A percentile compares a stretch with the other conserved stretches of the same genome.
Evolutionary conservation across 139 green algal genomes (phyloP).

Genomic region (Chlamydomonas sp.): DNA sequence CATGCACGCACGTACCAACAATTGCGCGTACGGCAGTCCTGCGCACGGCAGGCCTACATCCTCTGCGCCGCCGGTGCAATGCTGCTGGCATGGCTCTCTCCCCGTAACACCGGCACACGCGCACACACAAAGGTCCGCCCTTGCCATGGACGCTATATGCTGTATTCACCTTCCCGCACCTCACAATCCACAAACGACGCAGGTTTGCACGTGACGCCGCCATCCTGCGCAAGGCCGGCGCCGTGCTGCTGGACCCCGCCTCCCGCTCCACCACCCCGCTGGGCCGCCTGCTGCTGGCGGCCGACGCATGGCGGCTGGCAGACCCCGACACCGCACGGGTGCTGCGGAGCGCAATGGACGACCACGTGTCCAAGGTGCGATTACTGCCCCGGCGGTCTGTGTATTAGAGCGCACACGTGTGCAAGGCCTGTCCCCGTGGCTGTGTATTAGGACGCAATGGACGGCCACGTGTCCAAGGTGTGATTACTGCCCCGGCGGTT

Average conservation of each 20-base stretch:
- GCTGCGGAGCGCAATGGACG: constrained; percentile 63
- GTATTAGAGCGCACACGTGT: neutral
- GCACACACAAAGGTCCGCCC: too few species aligned
- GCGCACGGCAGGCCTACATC: too few species aligned
- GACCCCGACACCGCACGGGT: constrained; percentile 52
- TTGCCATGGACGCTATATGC: constrained; percentile 58
- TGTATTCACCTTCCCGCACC: constrained; percentile 66
- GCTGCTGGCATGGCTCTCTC: too few species aligned
- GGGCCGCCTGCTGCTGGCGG: constrained; percentile 72
- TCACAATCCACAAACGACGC: constrained; percentile 42
- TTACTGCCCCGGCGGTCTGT: neutral
- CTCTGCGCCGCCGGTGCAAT: too few species aligned
- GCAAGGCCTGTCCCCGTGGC: too few species aligned
- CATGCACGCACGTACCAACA: too few species aligned
- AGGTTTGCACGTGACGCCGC: constrained; percentile 71
- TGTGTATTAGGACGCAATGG: constrained; percentile 21
- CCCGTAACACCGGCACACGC: too few species aligned
- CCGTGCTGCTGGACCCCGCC: constrained; percentile 64
- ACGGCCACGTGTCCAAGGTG: neutral
- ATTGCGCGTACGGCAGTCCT: too few species aligned
- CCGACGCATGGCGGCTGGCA: constrained; percentile 81
- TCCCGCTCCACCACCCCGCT: neutral
- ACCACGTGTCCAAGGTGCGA: neutral
- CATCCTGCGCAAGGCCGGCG: constrained; percentile 57
- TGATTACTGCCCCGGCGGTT: neutral